These are phyloP conservation scores for Ustilago vetiveriae DNA, from an alignment of 1,284 basidiomycete genomes.

Conservation along the genomic window DNA sequence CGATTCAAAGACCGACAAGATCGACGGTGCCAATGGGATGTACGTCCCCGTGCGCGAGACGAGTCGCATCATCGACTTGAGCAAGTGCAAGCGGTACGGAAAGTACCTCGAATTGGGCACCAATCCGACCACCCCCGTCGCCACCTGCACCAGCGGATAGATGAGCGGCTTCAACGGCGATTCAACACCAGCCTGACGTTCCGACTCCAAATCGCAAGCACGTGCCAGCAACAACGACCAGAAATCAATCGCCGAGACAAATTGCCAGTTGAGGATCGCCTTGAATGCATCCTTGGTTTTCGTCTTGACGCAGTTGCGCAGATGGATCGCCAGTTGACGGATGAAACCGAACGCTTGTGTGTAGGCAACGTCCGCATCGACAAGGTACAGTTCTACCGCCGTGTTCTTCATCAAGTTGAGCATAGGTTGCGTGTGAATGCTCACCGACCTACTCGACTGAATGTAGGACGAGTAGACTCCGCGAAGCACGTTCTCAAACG, in stretches of 20 bases:
- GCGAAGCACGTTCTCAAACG: conserved; percentile 88
- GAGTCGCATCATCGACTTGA: conserved; percentile 78
- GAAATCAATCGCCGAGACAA: conserved; percentile 93
- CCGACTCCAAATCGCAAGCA: conserved; percentile 52
- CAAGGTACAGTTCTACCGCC: conserved; percentile 87
- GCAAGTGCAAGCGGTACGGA: conserved; percentile 80
- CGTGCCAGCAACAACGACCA: conserved; percentile 79
- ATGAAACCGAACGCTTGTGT: conserved; percentile 97
- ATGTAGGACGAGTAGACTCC: conserved; percentile 86
- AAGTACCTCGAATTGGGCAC: conserved; percentile 83
- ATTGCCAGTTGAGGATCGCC: conserved; percentile 85
- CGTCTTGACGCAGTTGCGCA: conserved; percentile 89
- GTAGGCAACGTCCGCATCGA: conserved; percentile 76
- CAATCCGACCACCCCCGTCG: conserved; percentile 90
- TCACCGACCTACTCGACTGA: conserved; percentile 83
- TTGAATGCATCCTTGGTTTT: conserved; percentile 71
- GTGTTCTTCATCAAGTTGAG: conserved; percentile 99
- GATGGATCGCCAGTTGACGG: conserved; percentile 90
- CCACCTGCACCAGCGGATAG: conserved; percentile 94
- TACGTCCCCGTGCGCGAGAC: conserved; percentile 83
- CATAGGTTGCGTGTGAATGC: conserved; percentile 85
- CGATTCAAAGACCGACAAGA: conserved; percentile 86
- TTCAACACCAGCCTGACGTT: conserved; percentile 68
- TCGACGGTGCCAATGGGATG: conserved; percentile 84
- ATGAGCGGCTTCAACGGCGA: conserved; percentile 87